Base-by-base conservation (phyloP, 768 basidiomycete species). In the Punctularia strigosozonata region DNA sequence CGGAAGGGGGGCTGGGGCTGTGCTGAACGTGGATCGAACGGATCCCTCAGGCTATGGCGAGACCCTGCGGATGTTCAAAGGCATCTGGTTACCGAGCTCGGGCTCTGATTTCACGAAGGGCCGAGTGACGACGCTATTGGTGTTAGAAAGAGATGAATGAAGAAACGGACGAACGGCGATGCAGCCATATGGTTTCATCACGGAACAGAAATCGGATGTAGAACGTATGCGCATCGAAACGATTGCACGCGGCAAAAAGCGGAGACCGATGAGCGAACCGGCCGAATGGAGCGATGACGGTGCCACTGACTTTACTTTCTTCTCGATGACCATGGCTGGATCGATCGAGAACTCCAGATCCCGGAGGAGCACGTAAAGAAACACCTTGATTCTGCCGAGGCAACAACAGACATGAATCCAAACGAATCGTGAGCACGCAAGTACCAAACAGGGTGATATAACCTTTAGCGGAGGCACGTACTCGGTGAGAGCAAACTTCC, bases 401-500 rank as follows among this genome's bases (percentile, higher is more conserved):
- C 26, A 28, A 28, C 26, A 28, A 28, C 15, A 28, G 17, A 30
- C 25, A 33, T 21, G 37, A 43, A 41, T 19, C 35, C 20, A 24
- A 51, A 45, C 31, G 35, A 6, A n/a, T n/a, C n/a, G n/a, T n/a
- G n/a, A n/a, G n/a, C n/a, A n/a, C n/a, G n/a, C n/a, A n/a, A n/a
- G n/a, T n/a, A n/a, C n/a, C n/a, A n/a, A n/a, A n/a, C n/a, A n/a
- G n/a, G n/a, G n/a, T n/a, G n/a, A n/a, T n/a, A n/a, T n/a, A n/a
- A n/a, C n/a, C n/a, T n/a, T n/a, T n/a, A n/a, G n/a, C n/a, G n/a
- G 26, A 36, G 25, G 24, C n/a, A 69, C 74, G 59, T 51, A 76
- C 76, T 79, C 73, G 24, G 64, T 59, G 42, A 79, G 43, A 13
- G 75, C 75, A 48, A 79, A 80, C 47, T 65, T 66, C 52, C 68